Evolutionary conservation across 2,329 filamentous ascomycete genomes (phyloP), one percentile per base, ranked within the genome.

Genomic region (Thielaviopsis musarum): DNA sequence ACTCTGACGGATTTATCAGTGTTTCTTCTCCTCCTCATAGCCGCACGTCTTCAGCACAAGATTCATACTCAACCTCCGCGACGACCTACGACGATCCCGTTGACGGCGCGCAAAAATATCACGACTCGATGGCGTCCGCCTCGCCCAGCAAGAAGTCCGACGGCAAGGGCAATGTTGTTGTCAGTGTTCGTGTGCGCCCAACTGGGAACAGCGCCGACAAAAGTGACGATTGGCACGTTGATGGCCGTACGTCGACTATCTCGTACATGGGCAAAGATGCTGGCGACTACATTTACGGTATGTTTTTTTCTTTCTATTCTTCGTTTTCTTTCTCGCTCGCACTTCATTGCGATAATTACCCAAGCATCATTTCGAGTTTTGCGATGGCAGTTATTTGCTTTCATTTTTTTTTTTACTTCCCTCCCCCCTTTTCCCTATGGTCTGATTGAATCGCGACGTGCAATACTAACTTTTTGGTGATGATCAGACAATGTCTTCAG

Each of bases 271-370:
- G 93, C 62, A 88, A 87, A 65, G 93, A 97, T 72, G 89, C 87
- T 38, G 93, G 91, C 58, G 89, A 96, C 68, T 93, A 97, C 70
- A 83, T 80, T 68, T 97, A 96, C 73, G 90, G 90, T 94, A 76
- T 69, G 82, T 64, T 49, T 10, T 19, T 52, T 22, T 41, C 10
- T 26, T 30, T 52, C 30, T 21, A n/a, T 22, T 53, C 12, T 19
- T 34, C 45, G 15, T 6, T 57, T 57, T 13, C 22, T n/a, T 30
- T 54, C 24, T 24, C 13, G 24, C 55, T 48, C 21, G 34, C 17
- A 19, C 17, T 34, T 34, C 30, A 12, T 34, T 7, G 30, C 30
- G 30, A 34, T 5, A 34, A 34, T 6, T 34, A 34, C 30, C 6
- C 30, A 34, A 34, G 2, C 30, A 34, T 10, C 9, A 34, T 10